Evolutionary conservation across 2,329 filamentous ascomycete genomes (phyloP).

Genomic region (Cordyceps javanica): DNA sequence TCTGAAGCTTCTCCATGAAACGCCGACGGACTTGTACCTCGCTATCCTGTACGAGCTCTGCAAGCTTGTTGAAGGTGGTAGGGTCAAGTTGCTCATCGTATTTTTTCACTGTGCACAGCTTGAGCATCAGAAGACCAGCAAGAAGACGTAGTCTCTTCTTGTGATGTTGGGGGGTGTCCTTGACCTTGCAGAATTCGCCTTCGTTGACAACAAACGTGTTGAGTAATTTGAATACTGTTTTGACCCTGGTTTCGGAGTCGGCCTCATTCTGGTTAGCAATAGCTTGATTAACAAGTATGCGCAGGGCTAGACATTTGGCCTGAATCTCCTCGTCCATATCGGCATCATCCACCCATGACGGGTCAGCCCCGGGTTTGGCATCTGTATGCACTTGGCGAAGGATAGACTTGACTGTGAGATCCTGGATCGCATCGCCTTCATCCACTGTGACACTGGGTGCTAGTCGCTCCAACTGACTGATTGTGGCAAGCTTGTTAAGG

Average conservation of each 20-base stretch:
- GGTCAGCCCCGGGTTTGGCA: constrained; percentile 45
- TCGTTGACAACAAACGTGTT: constrained; percentile 67
- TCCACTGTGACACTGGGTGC: constrained; percentile 68
- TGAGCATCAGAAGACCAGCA: constrained; percentile 75
- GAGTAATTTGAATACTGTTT: constrained; percentile 70
- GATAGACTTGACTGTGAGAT: constrained; percentile 69
- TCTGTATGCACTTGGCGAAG: constrained; percentile 63
- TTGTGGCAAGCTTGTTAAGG: constrained; percentile 64
- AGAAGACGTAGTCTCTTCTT: constrained; percentile 74
- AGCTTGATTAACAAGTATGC: constrained; percentile 79
- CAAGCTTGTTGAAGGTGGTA: constrained; percentile 72
- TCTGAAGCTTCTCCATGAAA: constrained; percentile 83
- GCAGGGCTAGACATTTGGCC: constrained; percentile 78
- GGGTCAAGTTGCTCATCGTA: constrained; percentile 72
- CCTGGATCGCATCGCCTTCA: constrained; percentile 68
- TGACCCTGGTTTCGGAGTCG: constrained; percentile 52
- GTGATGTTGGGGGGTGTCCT: constrained; percentile 71
- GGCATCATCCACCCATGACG: constrained; percentile 61
- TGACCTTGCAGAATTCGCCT: constrained; percentile 72
- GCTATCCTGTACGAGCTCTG: constrained; percentile 74
- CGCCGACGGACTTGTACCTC: constrained; percentile 66
- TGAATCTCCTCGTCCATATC: constrained; percentile 73
- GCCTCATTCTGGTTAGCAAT: constrained; percentile 51
- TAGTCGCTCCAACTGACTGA: constrained; percentile 71
- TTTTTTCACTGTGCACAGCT: constrained; percentile 70